Evolutionary conservation across 2,329 filamentous ascomycete species (phyloP), one percentile per base, ranked within the genome.

Genomic region (Coniochaeta prunicola): DNA sequence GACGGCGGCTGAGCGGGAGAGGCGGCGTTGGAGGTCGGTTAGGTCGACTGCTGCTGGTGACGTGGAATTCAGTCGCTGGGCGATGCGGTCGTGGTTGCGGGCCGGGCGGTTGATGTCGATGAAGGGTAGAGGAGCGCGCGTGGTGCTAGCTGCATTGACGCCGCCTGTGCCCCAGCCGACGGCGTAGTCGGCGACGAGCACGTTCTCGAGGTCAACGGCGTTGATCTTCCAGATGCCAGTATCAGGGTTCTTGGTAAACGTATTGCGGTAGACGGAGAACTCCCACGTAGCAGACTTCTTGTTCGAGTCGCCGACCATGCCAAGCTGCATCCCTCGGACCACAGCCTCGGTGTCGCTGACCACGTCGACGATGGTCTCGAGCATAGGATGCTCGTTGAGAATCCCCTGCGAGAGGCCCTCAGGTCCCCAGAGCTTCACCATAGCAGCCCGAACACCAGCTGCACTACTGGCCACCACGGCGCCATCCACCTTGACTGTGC

Each of bases 331-430:
- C 24, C 63, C 63, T 21, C 63, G 59, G 10, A 60, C 53, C 2
- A 53, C 57, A 1, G 62, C 62, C 12, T 57, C 36, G 5, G 59
- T 57, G 21, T 60, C 58, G 2, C 57, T 42, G 19, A 38, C 57
- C 31, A 64, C 54, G 12, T 57, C 45, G 42, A 63, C 56, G 24
- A 59, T 59, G 34, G 57, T 61, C 7, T 59, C 55, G 53, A 61
- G 63, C 28, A 64, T 60, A 3, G 59, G 58, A 28, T 62, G 63
- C 24, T 64, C 63, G 57, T 64, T 64, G 6, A 64, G 59, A 24
- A 63, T 61, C 9, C 63, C 63, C 1, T 36, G 45, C 8, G 57
- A 58, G 12, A 64, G 50, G 7, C 60, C 61, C 33, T 57, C 61
- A 10, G 61, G 60, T 17, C 63, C 63, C 63, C 62, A 63, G 12